Evolutionary conservation across 768 basidiomycete species (phyloP), one percentile per base, ranked within the genome.

Genomic region (Boletus sp.): DNA sequence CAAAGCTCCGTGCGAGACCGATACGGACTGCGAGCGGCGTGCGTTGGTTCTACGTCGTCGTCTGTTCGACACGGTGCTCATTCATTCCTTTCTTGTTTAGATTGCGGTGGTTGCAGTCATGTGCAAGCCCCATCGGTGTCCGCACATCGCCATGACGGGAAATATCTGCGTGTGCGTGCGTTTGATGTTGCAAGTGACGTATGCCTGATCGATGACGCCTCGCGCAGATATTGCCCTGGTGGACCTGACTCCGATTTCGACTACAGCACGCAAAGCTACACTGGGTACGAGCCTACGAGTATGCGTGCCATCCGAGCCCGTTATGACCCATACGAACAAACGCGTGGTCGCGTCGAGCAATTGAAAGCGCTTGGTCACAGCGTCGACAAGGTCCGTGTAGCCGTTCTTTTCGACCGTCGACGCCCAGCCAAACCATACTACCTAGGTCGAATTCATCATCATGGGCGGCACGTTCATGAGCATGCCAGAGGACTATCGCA

Each of bases 381-480:
- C 64, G 96, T 98, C 4, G 97, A 98, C 74, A 99, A 98, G 82
- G 94, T 93, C 52, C 41, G 64, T 53, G 5, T 14, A n/a, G 18
- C 73, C 18, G 9, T n/a, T n/a, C 11, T 41, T 18, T n/a, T 33
- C 15, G 10, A 37, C 9, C 44, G 29, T 40, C 18, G 32, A 42
- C 29, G 30, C 52, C 45, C 35, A 40, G 15, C 28, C 30, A 32
- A n/a, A 24, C 18, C 9, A 51, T 33, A 30, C 20, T 36, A 39
- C 49, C 36, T 52, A 91, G 90, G 88, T 93, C 32, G 91, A 92
- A 64, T 90, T 87, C 64, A 98, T 97, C 61, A 81, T 96, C 59
- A 98, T 98, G 97, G 97, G 97, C 24, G 97, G 97, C 45, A 99
- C 97, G 11, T 99, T 99, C 73, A 98, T 99, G 94, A 98, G 95